Evolutionary conservation across 2,329 filamentous ascomycete genomes (phyloP).

Genomic region (Fusarium staphyleae): DNA sequence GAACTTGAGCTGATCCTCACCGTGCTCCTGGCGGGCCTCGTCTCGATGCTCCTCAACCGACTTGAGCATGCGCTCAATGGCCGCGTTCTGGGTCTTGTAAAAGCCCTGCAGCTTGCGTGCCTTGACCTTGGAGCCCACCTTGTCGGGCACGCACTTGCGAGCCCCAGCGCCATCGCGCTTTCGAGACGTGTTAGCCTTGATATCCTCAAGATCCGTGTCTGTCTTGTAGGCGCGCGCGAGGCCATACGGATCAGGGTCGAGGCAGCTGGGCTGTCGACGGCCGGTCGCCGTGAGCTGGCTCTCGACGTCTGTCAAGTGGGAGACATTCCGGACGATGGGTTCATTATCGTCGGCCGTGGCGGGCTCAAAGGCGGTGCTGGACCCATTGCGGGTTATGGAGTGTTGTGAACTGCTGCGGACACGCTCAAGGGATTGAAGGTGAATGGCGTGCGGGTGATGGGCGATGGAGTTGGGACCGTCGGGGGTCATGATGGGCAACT

Average conservation of each 20-base stretch:
- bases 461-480: slow-evolving; percentile 52
- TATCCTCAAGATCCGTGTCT: slow-evolving; percentile 75
- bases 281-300: slow-evolving; percentile 50
- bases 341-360: slow-evolving; percentile 47
- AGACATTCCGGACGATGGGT: slow-evolving; percentile 52
- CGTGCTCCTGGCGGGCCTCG: slow-evolving; percentile 79
- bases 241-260: slow-evolving; percentile 80
- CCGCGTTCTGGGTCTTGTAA: slow-evolving; percentile 91
- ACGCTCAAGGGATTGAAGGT: slow-evolving; percentile 47
- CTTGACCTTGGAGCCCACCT: slow-evolving; percentile 42
- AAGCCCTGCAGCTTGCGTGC: slow-evolving; percentile 75
- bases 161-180: slow-evolving; percentile 64
- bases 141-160: slow-evolving; percentile 29
- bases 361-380: slow-evolving; percentile 57
- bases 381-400: slow-evolving; percentile 45
- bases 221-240: slow-evolving; percentile 81
- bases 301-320: slow-evolving; percentile 56
- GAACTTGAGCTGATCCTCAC: slow-evolving; percentile 80
- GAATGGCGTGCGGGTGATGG: slow-evolving; percentile 55
- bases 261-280: slow-evolving; percentile 48
- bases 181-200: slow-evolving; percentile 80
- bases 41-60: slow-evolving; percentile 89
- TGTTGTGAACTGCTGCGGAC: slow-evolving; percentile 42
- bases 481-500: slow-evolving; percentile 48
- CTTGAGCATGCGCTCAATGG: slow-evolving; percentile 90